Percentiles rank a stretch among this genome's conserved stretches.
Evolutionary conservation across 306 rosid species (phyloP).

Genomic region (Vigna radiata): DNA sequence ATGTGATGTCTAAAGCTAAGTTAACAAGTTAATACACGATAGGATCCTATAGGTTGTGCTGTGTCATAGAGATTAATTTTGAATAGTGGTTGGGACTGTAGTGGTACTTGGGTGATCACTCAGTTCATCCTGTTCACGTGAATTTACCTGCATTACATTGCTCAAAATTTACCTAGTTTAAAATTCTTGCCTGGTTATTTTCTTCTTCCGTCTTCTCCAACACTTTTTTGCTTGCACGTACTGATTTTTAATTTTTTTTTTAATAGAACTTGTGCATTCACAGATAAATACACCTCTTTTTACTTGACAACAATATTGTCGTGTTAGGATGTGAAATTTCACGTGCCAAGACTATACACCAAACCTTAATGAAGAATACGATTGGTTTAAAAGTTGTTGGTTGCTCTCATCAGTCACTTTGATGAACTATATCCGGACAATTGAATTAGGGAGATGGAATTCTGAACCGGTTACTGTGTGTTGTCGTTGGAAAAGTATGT

Average conservation of each 20-base stretch:
- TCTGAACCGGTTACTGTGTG: slow-evolving; percentile 12
- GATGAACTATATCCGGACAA: slow-evolving; percentile 14
- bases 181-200: slow-evolving; percentile 1
- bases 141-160: slow-evolving; percentile 3
- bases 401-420: slow-evolving; percentile 16
- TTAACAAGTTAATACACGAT: neutral
- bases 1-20: neutral
- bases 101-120: slow-evolving; percentile 24
- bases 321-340: slow-evolving; percentile 9
- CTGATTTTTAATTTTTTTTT: neutral
- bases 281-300: neutral
- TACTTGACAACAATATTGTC: neutral
- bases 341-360: neutral
- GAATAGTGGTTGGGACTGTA: slow-evolving; percentile 26
- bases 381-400: neutral
- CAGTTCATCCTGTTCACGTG: slow-evolving; percentile 21
- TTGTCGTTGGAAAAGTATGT: slow-evolving; percentile 11
- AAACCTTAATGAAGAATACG: neutral
- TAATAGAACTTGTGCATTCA: neutral
- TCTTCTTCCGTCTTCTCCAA: neutral
- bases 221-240: neutral
- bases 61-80: slow-evolving; percentile 27
- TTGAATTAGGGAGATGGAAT: neutral
- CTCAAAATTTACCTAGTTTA: slow-evolving; percentile 5
- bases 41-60: neutral